phyloP scores from a whole-genome alignment of 225 moss, liverwort and hornwort species.

The Bryum argenteum region DNA sequence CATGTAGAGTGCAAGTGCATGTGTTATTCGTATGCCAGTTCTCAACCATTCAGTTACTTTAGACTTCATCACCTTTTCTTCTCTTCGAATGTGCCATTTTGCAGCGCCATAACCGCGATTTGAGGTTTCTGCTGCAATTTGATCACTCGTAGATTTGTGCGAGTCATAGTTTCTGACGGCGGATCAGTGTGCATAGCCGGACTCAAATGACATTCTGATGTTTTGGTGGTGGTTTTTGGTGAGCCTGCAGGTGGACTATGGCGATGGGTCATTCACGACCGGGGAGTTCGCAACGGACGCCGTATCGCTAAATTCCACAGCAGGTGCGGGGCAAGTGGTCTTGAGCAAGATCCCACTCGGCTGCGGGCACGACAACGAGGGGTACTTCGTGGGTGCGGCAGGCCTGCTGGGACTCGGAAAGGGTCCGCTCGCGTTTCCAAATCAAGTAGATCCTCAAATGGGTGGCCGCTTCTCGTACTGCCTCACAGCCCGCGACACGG shows the following conservation, averaged over 20 bases:
- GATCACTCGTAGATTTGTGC: too few relatives aligned
- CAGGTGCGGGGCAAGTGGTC: slow-evolving; percentile 41
- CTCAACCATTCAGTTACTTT: too few relatives aligned
- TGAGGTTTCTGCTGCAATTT: too few relatives aligned
- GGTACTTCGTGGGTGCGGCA: slow-evolving; percentile 72
- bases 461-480: slow-evolving; percentile 75
- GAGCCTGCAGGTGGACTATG: slow-evolving; percentile 61
- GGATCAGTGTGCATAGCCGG: too few relatives aligned
- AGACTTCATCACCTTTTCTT: too few relatives aligned
- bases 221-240: not conserved
- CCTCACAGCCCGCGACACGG: slow-evolving; percentile 49
- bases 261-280: slow-evolving; percentile 61
- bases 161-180: too few relatives aligned
- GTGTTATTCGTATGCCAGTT: too few relatives aligned
- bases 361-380: slow-evolving; percentile 83
- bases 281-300: slow-evolving; percentile 59
- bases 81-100: too few relatives aligned
- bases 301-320: slow-evolving; percentile 34
- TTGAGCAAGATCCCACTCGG: slow-evolving; percentile 59
- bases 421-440: slow-evolving; percentile 66
- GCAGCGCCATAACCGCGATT: too few relatives aligned
- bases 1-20: too few relatives aligned
- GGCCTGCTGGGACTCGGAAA: slow-evolving; percentile 72
- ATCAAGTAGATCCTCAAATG: slow-evolving; percentile 46
- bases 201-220: not conserved